These are phyloP conservation scores for Silene coronaria DNA, from an alignment of 179 eudicot species.

Conservation along the genomic window DNA sequence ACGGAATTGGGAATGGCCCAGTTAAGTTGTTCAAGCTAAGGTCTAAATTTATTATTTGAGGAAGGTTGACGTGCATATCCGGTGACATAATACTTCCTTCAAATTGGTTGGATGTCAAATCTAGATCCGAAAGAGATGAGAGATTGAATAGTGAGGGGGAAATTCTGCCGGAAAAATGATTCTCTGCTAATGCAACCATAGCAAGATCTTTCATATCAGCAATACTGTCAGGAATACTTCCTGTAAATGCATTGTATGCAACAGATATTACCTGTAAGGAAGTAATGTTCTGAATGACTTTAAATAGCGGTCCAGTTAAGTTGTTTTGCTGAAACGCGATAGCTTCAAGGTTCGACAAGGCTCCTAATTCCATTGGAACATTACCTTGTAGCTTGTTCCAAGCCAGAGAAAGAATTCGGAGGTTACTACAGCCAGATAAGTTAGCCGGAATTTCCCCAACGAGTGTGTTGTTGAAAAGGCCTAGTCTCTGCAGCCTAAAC, in stretches of 20 bases:
- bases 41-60: slow-evolving; percentile 20
- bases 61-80: slow-evolving; percentile 25
- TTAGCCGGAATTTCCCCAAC: slow-evolving; percentile 24
- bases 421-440: slow-evolving; percentile 21
- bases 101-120: slow-evolving; percentile 14
- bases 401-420: neutral
- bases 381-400: slow-evolving; percentile 26
- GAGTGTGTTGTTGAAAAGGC: neutral
- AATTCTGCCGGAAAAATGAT: slow-evolving; percentile 22
- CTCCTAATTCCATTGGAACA: slow-evolving; percentile 22
- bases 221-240: slow-evolving; percentile 22
- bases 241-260: slow-evolving; percentile 18
- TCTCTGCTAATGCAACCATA: slow-evolving; percentile 3
- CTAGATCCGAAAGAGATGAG: slow-evolving; percentile 20
- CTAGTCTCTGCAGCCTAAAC: slow-evolving; percentile 9
- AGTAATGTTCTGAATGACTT: slow-evolving; percentile 24
- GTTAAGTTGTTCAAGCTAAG: slow-evolving; percentile 24
- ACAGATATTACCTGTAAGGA: slow-evolving; percentile 2
- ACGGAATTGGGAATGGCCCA: slow-evolving; percentile 33
- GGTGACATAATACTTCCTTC: slow-evolving; percentile 31
- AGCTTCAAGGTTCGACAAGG: slow-evolving; percentile 16
- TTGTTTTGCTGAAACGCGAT: slow-evolving; percentile 14
- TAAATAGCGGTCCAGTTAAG: slow-evolving; percentile 19
- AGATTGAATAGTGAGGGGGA: slow-evolving; percentile 31
- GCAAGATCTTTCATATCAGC: slow-evolving; percentile 7